Conservation (phyloP, 2,329 filamentous ascomycete species). For the Sarocladiaceae sp. region DNA sequence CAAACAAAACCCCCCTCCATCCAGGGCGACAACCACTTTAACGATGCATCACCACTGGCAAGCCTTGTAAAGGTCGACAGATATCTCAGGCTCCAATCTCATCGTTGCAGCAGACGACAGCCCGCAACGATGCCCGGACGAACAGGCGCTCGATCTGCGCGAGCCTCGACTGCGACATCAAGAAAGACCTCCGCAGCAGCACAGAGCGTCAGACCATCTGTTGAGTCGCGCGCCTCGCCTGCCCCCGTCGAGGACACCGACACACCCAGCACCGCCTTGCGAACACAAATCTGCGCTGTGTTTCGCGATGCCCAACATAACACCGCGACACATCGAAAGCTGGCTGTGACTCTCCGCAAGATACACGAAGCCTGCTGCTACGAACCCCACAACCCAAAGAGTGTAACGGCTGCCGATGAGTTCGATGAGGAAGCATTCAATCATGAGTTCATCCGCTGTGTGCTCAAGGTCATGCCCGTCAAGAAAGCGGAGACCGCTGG, state of each 20-base stretch:
- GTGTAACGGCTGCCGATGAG: constrained; percentile 47
- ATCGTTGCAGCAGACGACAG: not conserved
- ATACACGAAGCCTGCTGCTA: constrained; percentile 81
- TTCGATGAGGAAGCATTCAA: constrained; percentile 87
- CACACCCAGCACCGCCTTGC: constrained; percentile 61
- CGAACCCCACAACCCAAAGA: constrained; percentile 48
- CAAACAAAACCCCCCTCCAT: constrained; percentile 20
- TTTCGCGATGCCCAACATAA: constrained; percentile 83
- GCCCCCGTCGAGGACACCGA: constrained; percentile 72
- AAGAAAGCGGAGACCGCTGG: constrained; percentile 89
- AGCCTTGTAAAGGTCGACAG: not conserved
- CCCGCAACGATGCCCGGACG: constrained; percentile 41
- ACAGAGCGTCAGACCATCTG: constrained; percentile 32
- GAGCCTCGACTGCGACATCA: constrained; percentile 31
- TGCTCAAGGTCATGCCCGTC: constrained; percentile 74
- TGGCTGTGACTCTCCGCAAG: constrained; percentile 81
- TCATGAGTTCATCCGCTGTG: constrained; percentile 73
- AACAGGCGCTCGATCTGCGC: constrained; percentile 39
- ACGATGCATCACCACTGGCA: constrained; percentile 1
- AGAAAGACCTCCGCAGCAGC: constrained; percentile 33
- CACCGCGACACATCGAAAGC: constrained; percentile 82
- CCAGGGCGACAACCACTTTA: constrained; percentile 8
- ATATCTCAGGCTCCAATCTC: not conserved
- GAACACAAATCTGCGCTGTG: constrained; percentile 64
- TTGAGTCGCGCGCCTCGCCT: constrained; percentile 40